Base-by-base conservation (phyloP, 768 basidiomycete species). In the Ephemerocybe angulata region DNA sequence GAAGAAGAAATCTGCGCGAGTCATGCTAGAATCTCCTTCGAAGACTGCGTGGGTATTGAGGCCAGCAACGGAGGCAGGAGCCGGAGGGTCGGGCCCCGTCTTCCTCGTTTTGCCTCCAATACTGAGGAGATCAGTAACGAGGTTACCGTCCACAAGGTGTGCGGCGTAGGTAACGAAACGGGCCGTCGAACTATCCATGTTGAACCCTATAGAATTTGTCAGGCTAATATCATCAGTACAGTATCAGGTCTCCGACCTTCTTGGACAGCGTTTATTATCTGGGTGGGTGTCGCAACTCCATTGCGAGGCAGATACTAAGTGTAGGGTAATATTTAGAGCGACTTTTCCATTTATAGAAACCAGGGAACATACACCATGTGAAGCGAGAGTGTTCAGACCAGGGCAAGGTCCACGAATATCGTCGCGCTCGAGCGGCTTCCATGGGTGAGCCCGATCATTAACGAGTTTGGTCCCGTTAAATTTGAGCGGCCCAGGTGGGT, bases 381-480 rank as follows among this genome's bases (percentile, higher is more conserved):
- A 58, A 27, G 62, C 60, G 21, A 63, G 58, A 0, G 62, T 63
- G 41, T 63, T 63, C 49, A 63, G 46, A 7, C 62, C 62, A 38
- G 62, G 60, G 24, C 60, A 63, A n/a, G 62, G 62, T 6, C 62
- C 62, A 15, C 62, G 60, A 22, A 58, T 51, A 43, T 61, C 63
- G 0, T 47, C 57, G 1, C 19, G 25, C 12, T 31, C n/a, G 21
- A 56, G 54, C 10, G 58, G 50, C 50, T 43, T 54, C 52, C 53
- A 65, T 21, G 63, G 63, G 37, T 65, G 63, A 27, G 38, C 13
- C 12, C 30, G 8, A 24, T 60, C 56, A 19, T 60, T 42, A 4
- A 60, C 50, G 4, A 60, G 59, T 51, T 57, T 60, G 12, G 56
- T 55, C 7, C 59, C 59, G 17, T 43, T 55, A 40, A 42, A 57